Base-by-base conservation (phyloP, 371 early-diverging fungal species). In the Actinomucor elegans region DNA sequence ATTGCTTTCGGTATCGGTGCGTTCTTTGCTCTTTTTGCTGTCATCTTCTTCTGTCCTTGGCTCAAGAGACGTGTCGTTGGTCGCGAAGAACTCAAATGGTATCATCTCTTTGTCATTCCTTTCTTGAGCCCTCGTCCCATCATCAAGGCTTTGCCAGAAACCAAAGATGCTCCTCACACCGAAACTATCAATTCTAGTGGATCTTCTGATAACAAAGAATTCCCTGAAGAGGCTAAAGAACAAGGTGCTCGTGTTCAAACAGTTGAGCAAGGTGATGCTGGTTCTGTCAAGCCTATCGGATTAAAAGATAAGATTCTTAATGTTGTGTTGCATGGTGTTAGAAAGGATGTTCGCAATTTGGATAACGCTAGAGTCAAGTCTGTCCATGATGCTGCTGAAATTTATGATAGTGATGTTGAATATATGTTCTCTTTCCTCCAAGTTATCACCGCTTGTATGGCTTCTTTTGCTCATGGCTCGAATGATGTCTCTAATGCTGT, bases 401-500 rank as follows among this genome's bases (percentile, higher is more conserved):
- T 79, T 38, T 93, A 86, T 55, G 93, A 93, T 52, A 72, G 73
- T 55, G 79, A 90, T 52, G 89, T 90, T 20, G 94, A 94, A 67
- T 78, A 83, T 48, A 79, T 94, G 61, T 94, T 88, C 80, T 86
- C 88, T 8, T 86, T 89, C 65, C 77, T 94, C 31, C 94, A 94
- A 72, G 81, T 94, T 55, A 64, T 90, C 36, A 91, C 94, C 6
- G 88, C 94, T 17, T 77, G 85, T 53, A 83, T 91, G 44, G 85
- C 91, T 20, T 93, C 93, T 29, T 93, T 94, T 69, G 84, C 91
- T 33, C 94, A 94, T 73, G 94, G 94, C 24, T 87, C 91, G 32
- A 94, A 94, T 66, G 94, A 94, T 65, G 91, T 94, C 14, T 83
- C 93, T 46, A 94, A 94, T 52, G 93, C 92, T 36, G 82, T 92